Percentiles rank a stretch among this genome's conserved stretches.
These are phyloP conservation scores for Mycena maculata DNA, from an alignment of 768 basidiomycete genomes.

Conservation along the genomic window DNA sequence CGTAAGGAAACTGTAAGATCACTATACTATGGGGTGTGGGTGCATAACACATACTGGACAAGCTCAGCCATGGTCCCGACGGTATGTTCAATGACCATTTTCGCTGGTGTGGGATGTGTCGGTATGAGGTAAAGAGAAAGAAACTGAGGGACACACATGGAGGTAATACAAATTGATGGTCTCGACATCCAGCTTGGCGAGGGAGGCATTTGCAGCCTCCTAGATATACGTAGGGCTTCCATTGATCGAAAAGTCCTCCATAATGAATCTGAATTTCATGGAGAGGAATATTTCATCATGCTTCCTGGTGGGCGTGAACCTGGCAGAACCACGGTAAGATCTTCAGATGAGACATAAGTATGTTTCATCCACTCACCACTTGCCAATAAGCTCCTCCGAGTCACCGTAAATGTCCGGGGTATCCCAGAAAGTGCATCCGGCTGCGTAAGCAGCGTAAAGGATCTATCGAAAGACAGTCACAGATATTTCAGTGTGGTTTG, in stretches of 20 bases:
- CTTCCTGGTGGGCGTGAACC: neutral
- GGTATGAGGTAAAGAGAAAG: too few relatives aligned
- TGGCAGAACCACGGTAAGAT: neutral
- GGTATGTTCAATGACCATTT: slow-evolving; percentile 36
- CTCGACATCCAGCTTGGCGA: neutral
- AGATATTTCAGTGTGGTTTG: neutral
- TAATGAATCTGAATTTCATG: neutral
- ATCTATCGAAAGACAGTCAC: neutral
- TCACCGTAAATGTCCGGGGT: neutral
- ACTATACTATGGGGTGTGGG: too few relatives aligned
- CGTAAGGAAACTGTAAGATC: neutral
- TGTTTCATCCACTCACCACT: neutral
- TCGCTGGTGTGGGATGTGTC: slow-evolving; percentile 12
- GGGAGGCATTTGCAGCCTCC: neutral
- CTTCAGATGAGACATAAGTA: too few relatives aligned
- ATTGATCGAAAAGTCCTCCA: neutral
- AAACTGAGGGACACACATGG: too few relatives aligned
- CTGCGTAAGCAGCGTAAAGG: neutral
- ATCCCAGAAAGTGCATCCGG: neutral
- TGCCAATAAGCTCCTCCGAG: slow-evolving; percentile 1
- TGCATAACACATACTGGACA: slow-evolving; percentile 5
- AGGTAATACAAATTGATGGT: neutral
- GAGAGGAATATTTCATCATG: neutral
- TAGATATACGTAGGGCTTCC: neutral
- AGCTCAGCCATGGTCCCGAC: slow-evolving; percentile 20